A percentile compares a stretch with the other conserved stretches of the same genome.
Evolutionary conservation across 441 rosid genomes (phyloP).

Genomic region (Erodium moschatum): DNA sequence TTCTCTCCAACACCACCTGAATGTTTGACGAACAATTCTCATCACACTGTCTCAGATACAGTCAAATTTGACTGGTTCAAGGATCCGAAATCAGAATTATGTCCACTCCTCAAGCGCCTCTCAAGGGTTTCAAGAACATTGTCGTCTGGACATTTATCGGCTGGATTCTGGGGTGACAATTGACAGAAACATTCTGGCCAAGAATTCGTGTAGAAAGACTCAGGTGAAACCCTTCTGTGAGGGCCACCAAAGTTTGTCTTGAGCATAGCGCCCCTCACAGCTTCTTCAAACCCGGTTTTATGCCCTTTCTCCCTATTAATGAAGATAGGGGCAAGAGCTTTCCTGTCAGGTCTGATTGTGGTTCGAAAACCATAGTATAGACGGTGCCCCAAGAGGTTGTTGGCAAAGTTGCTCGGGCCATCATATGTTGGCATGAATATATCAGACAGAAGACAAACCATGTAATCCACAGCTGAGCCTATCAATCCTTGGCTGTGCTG

Average conservation of each 20-base stretch:
- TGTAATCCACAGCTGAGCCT: slow-evolving; percentile 99
- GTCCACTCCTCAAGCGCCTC: slow-evolving; percentile 44
- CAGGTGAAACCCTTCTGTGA: slow-evolving; percentile 72
- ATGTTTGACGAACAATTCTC: slow-evolving; percentile 12
- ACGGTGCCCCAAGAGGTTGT: slow-evolving; percentile 92
- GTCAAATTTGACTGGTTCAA: slow-evolving; percentile 36
- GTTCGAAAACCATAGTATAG: slow-evolving; percentile 93
- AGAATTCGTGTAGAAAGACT: slow-evolving; percentile 88
- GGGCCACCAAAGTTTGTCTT: slow-evolving; percentile 90
- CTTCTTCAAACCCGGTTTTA: slow-evolving; percentile 62
- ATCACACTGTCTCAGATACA: slow-evolving; percentile 29
- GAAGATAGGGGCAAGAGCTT: slow-evolving; percentile 77
- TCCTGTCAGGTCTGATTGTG: slow-evolving; percentile 82
- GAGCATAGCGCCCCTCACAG: slow-evolving; percentile 66
- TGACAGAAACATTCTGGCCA: slow-evolving; percentile 99
- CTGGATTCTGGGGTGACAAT: slow-evolving; percentile 45
- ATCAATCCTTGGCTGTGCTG: slow-evolving; percentile 58
- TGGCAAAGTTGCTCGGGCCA: slow-evolving; percentile 98
- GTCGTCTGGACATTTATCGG: slow-evolving; percentile 78
- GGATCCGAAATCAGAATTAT: slow-evolving; percentile 31
- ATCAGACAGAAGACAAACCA: slow-evolving; percentile 97
- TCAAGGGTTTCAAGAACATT: slow-evolving; percentile 62
- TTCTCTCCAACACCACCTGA: slow-evolving; percentile 14
- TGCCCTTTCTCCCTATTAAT: slow-evolving; percentile 60
- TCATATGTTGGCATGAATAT: slow-evolving; percentile 96